These are phyloP conservation scores for Penicillium griseofulvum DNA, from an alignment of 2,329 filamentous ascomycete species.

Conservation along the genomic window DNA sequence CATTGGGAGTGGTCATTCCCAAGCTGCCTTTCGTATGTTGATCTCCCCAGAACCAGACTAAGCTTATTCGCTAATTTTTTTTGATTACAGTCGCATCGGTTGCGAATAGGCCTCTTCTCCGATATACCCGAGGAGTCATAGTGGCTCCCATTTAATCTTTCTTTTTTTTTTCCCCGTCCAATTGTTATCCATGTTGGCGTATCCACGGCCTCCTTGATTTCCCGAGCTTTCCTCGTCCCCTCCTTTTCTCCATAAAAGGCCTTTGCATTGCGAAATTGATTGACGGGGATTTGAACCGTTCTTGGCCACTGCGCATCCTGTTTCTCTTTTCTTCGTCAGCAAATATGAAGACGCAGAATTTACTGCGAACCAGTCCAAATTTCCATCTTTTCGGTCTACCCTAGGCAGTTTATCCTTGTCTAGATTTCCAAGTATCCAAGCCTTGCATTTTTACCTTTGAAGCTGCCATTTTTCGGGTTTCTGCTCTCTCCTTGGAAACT, in stretches of 20 bases:
- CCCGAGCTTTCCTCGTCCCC: conserved; percentile 11
- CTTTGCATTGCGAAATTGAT: conserved; percentile 25
- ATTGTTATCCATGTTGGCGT: conserved; percentile 22
- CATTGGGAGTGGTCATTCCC: conserved; percentile 88
- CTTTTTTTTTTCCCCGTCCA: conserved; percentile 14
- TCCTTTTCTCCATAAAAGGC: conserved; percentile 15
- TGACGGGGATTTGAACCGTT: conserved; percentile 15
- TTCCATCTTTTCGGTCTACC: not conserved
- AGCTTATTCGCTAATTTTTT: conserved; percentile 27
- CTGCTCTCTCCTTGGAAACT: not conserved
- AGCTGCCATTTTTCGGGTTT: not conserved
- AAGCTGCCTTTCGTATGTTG: conserved; percentile 87
- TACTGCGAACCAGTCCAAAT: conserved; percentile 7
- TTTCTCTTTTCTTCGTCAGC: conserved; percentile 12
- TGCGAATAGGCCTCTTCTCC: conserved; percentile 73
- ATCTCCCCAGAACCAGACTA: not conserved
- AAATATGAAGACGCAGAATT: conserved; percentile 22
- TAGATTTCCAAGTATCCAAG: conserved; percentile 19
- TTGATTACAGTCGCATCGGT: conserved; percentile 66
- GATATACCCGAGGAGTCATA: conserved; percentile 62
- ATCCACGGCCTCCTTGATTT: conserved; percentile 16
- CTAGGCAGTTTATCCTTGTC: conserved; percentile 13
- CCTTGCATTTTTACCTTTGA: conserved; percentile 13
- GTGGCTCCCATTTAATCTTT: conserved; percentile 14
- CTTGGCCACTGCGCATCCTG: conserved; percentile 16